These are phyloP conservation scores for Smithsoniella earleae DNA, from an alignment of 163 green algal species.

Conservation along the genomic window DNA sequence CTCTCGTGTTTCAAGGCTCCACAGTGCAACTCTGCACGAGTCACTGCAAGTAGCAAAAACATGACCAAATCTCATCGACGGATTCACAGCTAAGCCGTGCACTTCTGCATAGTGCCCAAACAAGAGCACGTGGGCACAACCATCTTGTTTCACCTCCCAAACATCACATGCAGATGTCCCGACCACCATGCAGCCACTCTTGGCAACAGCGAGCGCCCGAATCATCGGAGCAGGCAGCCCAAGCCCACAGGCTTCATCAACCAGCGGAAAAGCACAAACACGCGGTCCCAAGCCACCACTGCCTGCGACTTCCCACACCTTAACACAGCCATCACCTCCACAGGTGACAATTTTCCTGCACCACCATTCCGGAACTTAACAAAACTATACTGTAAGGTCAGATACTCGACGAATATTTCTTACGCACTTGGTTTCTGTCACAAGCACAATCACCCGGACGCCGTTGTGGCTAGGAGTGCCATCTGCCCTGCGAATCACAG, in stretches of 20 bases:
- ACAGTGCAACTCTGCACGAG: slow-evolving; percentile 47
- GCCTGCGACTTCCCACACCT: background rate
- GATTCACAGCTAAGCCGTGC: slow-evolving; percentile 21
- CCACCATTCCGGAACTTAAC: slow-evolving; percentile 33
- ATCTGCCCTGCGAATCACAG: slow-evolving; percentile 38
- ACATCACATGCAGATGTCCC: slow-evolving; percentile 47
- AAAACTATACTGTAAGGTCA: too few relatives aligned
- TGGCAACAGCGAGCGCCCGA: slow-evolving; percentile 31
- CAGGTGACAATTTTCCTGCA: slow-evolving; percentile 38
- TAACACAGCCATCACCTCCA: background rate
- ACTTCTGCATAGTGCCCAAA: slow-evolving; percentile 36
- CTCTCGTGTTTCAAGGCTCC: slow-evolving; percentile 44
- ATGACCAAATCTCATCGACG: slow-evolving; percentile 31
- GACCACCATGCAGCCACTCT: slow-evolving; percentile 18
- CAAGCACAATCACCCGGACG: slow-evolving; percentile 39
- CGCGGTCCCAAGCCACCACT: background rate
- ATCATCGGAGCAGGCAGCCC: background rate
- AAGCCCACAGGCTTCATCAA: background rate
- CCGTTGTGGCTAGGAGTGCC: slow-evolving; percentile 40
- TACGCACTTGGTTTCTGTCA: too few relatives aligned
- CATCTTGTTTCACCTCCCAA: slow-evolving; percentile 52
- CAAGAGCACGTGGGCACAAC: slow-evolving; percentile 40
- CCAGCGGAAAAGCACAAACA: background rate
- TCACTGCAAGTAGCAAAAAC: slow-evolving; percentile 53
- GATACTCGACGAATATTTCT: too few relatives aligned